Conservation (phyloP, 1,284 basidiomycete genomes). For the Ustilago lituana region DNA sequence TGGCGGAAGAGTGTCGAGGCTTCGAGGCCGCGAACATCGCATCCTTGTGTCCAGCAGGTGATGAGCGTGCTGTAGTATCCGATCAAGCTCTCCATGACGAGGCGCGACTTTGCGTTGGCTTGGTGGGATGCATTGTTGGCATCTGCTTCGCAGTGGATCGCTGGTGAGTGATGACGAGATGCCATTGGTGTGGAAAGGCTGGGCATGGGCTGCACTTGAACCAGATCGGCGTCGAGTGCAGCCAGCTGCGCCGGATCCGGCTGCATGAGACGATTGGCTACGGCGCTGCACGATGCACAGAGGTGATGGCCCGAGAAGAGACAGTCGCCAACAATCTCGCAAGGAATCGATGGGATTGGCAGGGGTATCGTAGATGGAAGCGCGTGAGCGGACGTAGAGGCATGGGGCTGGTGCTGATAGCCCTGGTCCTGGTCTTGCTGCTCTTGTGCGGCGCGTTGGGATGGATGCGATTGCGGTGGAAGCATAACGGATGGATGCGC, state of each 20-base stretch:
- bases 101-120: constrained; percentile 19
- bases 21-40: constrained; percentile 38
- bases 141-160: neutral
- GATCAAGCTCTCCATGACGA: constrained; percentile 41
- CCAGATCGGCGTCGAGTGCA: constrained; percentile 21
- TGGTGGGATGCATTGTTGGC: neutral
- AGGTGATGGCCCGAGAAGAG: constrained; percentile 38
- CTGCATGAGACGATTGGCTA: constrained; percentile 41
- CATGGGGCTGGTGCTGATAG: neutral
- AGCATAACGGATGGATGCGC: constrained; percentile 7
- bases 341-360: constrained; percentile 5
- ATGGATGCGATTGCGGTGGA: constrained; percentile 4
- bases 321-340: constrained; percentile 44
- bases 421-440: neutral
- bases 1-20: constrained; percentile 28
- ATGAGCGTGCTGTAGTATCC: constrained; percentile 46
- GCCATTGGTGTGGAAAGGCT: constrained; percentile 36
- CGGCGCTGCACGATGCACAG: constrained; percentile 33
- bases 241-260: constrained; percentile 24
- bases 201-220: constrained; percentile 29
- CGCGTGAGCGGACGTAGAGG: neutral
- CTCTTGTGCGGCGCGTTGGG: constrained; percentile 3
- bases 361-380: neutral
- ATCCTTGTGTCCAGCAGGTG: constrained; percentile 41
- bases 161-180: constrained; percentile 28